These are phyloP conservation scores for Aspergillus baeticus DNA, from an alignment of 495 filamentous ascomycete species.

Conservation along the genomic window DNA sequence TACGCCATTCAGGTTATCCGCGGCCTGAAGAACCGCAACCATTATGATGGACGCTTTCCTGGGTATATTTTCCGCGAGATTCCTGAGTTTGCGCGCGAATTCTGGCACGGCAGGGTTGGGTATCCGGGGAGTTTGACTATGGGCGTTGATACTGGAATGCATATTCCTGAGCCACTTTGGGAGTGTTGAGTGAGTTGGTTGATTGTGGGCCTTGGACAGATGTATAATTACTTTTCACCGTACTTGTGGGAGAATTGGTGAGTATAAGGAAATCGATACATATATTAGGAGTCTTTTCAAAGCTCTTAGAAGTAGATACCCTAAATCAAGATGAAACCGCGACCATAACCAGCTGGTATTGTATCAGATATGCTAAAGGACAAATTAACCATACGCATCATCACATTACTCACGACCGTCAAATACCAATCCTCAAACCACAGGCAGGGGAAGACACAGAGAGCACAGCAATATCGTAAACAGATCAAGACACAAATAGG, in stretches of 20 bases:
- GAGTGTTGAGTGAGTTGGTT: too few species aligned
- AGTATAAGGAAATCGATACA: too few species aligned
- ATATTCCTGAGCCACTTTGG: background rate
- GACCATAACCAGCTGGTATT: too few species aligned
- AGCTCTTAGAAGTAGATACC: too few species aligned
- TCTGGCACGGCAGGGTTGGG: background rate
- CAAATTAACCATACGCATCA: background rate
- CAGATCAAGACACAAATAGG: background rate
- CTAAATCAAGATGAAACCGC: too few species aligned
- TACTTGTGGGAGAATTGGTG: too few species aligned
- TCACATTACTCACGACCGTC: background rate
- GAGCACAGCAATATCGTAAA: background rate
- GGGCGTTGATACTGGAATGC: background rate
- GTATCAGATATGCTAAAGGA: too few species aligned
- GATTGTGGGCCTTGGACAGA: too few species aligned
- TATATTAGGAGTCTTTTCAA: too few species aligned
- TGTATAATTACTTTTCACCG: too few species aligned
- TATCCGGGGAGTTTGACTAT: background rate
- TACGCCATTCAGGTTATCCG: background rate
- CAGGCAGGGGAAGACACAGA: background rate
- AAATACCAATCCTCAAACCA: background rate
- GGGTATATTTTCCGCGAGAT: background rate
- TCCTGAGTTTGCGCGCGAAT: background rate
- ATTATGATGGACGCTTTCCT: slow-evolving; percentile 1
- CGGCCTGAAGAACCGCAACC: background rate